Evolutionary conservation across 2,329 filamentous ascomycete genomes (phyloP).

Genomic region (Alternaria brassicicola): DNA sequence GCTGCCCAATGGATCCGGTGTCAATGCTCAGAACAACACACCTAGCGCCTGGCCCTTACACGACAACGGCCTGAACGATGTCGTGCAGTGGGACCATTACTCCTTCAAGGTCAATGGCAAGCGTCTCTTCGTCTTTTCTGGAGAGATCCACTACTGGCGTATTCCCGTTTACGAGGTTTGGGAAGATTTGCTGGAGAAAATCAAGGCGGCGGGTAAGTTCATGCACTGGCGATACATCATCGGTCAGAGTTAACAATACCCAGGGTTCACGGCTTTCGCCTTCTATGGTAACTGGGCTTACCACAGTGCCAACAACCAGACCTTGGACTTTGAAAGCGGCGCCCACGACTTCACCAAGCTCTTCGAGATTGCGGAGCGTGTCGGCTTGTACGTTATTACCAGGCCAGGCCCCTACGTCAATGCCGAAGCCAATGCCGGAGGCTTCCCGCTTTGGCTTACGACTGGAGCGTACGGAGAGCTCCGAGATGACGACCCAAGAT

Average conservation of each 20-base stretch:
- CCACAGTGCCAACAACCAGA: conserved; percentile 54
- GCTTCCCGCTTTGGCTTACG: conserved; percentile 67
- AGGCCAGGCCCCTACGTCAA: conserved; percentile 68
- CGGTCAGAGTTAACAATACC: neutral
- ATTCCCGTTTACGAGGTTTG: conserved; percentile 59
- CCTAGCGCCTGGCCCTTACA: conserved; percentile 55
- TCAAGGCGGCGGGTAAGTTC: conserved; percentile 51
- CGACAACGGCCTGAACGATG: conserved; percentile 55
- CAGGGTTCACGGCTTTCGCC: conserved; percentile 56
- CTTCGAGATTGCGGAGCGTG: conserved; percentile 59
- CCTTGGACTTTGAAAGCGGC: conserved; percentile 59
- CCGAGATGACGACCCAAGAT: conserved; percentile 60
- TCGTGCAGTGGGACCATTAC: conserved; percentile 62
- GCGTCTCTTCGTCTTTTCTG: conserved; percentile 59
- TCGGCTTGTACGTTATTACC: conserved; percentile 62
- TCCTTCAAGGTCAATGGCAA: conserved; percentile 60
- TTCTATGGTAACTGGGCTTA: conserved; percentile 59
- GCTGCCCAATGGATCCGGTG: conserved; percentile 16
- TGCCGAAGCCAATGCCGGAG: conserved; percentile 67
- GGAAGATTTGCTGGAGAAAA: conserved; percentile 59
- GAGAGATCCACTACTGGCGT: conserved; percentile 59
- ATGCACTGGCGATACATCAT: neutral
- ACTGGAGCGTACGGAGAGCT: conserved; percentile 64
- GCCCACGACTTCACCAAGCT: conserved; percentile 61
- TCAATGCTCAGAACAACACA: conserved; percentile 32